These are phyloP conservation scores for Parietaria judaica DNA, from an alignment of 306 rosid genomes.

Conservation along the genomic window DNA sequence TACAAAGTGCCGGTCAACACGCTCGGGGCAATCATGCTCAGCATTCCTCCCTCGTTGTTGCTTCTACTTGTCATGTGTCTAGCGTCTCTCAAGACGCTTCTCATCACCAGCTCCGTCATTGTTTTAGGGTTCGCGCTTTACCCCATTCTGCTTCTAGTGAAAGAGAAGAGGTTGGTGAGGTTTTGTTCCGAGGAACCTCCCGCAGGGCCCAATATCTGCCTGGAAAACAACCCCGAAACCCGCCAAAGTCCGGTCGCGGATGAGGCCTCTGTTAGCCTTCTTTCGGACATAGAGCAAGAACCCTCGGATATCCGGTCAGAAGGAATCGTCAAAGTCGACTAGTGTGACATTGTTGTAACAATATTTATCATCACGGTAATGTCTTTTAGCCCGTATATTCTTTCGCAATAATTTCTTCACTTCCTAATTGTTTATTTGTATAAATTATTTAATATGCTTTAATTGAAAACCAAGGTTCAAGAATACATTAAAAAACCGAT, in stretches of 20 bases:
- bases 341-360: too few species aligned
- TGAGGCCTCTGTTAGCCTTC: conserved; percentile 38
- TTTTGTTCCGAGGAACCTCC: conserved; percentile 35
- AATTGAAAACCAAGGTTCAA: too few species aligned
- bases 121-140: conserved; percentile 48
- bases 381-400: too few species aligned
- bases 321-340: conserved; percentile 22
- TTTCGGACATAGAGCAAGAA: conserved; percentile 34
- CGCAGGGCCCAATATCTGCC: conserved; percentile 21
- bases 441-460: too few species aligned
- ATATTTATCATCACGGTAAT: too few species aligned
- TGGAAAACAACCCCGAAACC: conserved; percentile 23
- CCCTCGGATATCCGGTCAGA: conserved; percentile 19
- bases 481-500: too few species aligned
- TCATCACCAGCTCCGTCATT: conserved; percentile 52
- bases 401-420: too few species aligned
- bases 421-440: too few species aligned
- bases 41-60: conserved; percentile 62
- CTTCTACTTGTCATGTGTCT: conserved; percentile 80
- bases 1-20: conserved; percentile 68
- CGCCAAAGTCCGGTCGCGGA: conserved; percentile 25
- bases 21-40: conserved; percentile 58
- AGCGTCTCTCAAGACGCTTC: conserved; percentile 62
- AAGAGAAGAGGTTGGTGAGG: conserved; percentile 36
- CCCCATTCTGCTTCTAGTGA: conserved; percentile 51